A percentile compares a stretch with the other conserved stretches of the same genome.
Evolutionary conservation across 2,329 filamentous ascomycete species (phyloP).

Genomic region (Ceratocystis albifundus): DNA sequence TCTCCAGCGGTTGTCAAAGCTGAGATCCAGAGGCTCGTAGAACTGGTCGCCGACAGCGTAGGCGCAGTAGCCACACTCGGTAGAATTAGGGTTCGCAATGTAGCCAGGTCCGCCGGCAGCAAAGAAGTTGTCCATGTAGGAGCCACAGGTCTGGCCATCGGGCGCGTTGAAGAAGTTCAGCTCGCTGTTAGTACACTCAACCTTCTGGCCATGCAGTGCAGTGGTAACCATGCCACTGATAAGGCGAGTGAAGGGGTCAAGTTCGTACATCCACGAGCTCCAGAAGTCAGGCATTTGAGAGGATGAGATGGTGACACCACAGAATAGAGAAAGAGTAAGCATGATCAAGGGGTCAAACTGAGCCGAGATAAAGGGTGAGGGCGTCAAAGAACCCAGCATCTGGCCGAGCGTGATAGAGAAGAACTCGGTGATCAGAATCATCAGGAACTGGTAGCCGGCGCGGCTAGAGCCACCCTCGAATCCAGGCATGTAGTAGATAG

Average conservation of each 20-base stretch:
- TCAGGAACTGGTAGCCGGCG: constrained; percentile 78
- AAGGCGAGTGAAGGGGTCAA: constrained; percentile 72
- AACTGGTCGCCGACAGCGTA: constrained; percentile 73
- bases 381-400: constrained; percentile 63
- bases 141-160: constrained; percentile 53
- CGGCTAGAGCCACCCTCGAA: constrained; percentile 51
- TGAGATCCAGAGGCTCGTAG: constrained; percentile 54
- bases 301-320: constrained; percentile 70
- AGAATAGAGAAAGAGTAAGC: constrained; percentile 76
- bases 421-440: constrained; percentile 69
- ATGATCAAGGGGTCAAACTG: constrained; percentile 74
- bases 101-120: constrained; percentile 58
- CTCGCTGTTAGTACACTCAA: constrained; percentile 50
- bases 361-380: constrained; percentile 64
- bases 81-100: constrained; percentile 51
- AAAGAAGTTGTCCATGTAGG: constrained; percentile 67
- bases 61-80: constrained; percentile 67
- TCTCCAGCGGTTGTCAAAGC: constrained; percentile 61
- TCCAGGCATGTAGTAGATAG: constrained; percentile 73
- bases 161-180: constrained; percentile 59
- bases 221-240: constrained; percentile 72
- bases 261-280: constrained; percentile 68
- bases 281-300: constrained; percentile 69
- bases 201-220: constrained; percentile 54
- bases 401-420: constrained; percentile 75